Base-by-base conservation (phyloP, 1,139 yeast genomes). In the Taphrina populina region DNA sequence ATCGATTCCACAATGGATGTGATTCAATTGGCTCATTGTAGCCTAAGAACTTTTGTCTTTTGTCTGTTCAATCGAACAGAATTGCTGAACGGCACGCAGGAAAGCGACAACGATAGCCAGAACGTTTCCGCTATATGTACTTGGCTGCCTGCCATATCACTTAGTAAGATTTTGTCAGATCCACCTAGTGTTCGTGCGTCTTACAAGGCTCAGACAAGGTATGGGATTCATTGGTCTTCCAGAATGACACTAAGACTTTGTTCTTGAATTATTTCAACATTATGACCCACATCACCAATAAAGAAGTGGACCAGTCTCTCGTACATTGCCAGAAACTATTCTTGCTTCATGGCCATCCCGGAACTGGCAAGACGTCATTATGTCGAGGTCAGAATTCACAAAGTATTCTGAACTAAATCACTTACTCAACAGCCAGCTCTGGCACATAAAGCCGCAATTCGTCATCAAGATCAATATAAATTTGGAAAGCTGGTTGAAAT, bases 281-380 rank as follows among this genome's bases (percentile, higher is more conserved):
- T 3, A 39, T 62, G 24, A 61, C 61, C 62, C 61, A 59, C 17
- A 61, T 62, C 49, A 47, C 64, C 2, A 59, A 62, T 3, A 49
- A 53, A 2, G 41, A 29, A 15, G 62, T 62, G 33, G 44, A 62
- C 33, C 24, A 49, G 10, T 54, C 57, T 5, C 34, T 62, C 29
- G 30, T 44, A 33, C 24, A 43, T 11, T 32, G 30, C 29, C 30
- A 34, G 7, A 20, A 56, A 29, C 52, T 60, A 4, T 36, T 62
- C 10, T 57, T 62, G 2, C 59, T 62, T n/a, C 62, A 62, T 46
- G 64, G 64, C 1, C 63, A 62, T 2, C 64, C 64, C 1, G 64
- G 64, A 8, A 60, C 60, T 7, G 64, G 64, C 21, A 62, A 62
- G 41, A 62, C 64, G 4, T 59, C 61, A 21, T 59, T 61, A 11